Conservation (phyloP, 495 filamentous ascomycete species). For the Opeltia flavorubescens region DNA sequence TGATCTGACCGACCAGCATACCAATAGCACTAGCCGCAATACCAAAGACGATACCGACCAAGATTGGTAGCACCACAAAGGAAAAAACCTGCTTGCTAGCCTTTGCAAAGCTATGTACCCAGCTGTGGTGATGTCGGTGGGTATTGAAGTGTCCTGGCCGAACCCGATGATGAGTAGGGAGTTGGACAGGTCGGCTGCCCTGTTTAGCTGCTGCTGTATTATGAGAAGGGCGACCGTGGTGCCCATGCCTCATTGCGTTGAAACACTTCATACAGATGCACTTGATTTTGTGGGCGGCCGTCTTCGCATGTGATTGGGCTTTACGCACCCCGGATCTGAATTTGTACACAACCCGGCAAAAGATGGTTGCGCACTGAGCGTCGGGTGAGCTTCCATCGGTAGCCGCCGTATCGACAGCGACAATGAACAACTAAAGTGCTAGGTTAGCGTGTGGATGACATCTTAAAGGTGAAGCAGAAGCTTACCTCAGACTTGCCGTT, state of each 20-base stretch:
- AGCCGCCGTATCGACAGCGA: constrained; percentile 7
- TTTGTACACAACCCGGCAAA: constrained; percentile 17
- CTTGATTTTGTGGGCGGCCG: constrained; percentile 12
- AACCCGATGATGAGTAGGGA: constrained; percentile 17
- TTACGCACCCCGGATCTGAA: constrained; percentile 7
- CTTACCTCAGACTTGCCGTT: not conserved
- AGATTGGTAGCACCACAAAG: constrained; percentile 33
- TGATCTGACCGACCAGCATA: constrained; percentile 37
- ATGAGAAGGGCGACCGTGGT: constrained; percentile 3
- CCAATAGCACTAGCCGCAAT: constrained; percentile 37
- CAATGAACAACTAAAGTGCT: not conserved
- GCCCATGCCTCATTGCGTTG: constrained; percentile 5
- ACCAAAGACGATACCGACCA: constrained; percentile 36
- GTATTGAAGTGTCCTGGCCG: constrained; percentile 16
- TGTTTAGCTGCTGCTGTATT: not conserved
- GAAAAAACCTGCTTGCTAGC: constrained; percentile 25
- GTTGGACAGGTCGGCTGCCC: constrained; percentile 7
- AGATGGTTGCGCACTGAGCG: constrained; percentile 14
- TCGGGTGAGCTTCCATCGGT: constrained; percentile 7
- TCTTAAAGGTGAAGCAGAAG: not conserved
- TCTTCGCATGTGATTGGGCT: constrained; percentile 12
- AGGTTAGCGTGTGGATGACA: not conserved
- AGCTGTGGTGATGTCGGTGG: constrained; percentile 19
- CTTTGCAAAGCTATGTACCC: constrained; percentile 10
- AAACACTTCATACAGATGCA: constrained; percentile 15